Evolutionary conservation across 441 rosid species (phyloP).

Genomic region (Adansonia gregorii): DNA sequence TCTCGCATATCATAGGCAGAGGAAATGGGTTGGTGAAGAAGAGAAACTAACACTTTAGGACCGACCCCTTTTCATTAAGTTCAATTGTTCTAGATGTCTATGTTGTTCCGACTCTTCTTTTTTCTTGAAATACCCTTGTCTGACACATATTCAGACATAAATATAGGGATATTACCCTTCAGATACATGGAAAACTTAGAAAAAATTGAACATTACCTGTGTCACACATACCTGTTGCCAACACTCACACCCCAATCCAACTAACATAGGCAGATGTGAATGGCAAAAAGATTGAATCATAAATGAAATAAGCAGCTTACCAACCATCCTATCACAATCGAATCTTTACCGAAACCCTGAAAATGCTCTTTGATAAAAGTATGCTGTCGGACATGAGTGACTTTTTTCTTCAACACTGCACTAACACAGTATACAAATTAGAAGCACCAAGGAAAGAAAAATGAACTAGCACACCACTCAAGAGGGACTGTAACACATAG

Average conservation of each 20-base stretch:
- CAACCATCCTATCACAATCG: slow-evolving; percentile 58
- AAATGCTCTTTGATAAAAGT: slow-evolving; percentile 60
- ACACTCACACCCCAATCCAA: too few species aligned
- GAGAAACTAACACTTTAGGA: background rate
- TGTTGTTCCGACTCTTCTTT: too few species aligned
- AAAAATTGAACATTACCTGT: too few species aligned
- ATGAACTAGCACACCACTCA: slow-evolving; percentile 5
- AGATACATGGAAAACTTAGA: too few species aligned
- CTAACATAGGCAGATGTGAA: background rate
- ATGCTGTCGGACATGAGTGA: slow-evolving; percentile 62
- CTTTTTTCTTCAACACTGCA: slow-evolving; percentile 55
- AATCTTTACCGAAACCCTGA: slow-evolving; percentile 61
- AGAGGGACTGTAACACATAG: background rate
- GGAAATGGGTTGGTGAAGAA: background rate
- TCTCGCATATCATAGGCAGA: background rate
- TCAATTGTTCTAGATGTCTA: background rate
- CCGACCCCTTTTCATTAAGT: background rate
- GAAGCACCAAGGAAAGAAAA: slow-evolving; percentile 12
- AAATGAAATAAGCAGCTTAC: slow-evolving; percentile 41
- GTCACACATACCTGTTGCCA: too few species aligned
- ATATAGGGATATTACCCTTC: too few species aligned
- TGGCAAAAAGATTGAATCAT: background rate
- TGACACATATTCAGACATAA: too few species aligned
- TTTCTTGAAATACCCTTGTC: too few species aligned
- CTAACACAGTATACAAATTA: slow-evolving; percentile 16